Evolutionary conservation across 805 yeast genomes (phyloP), one percentile per base, ranked within the genome.

Genomic region (Pichia cephalocereana): DNA sequence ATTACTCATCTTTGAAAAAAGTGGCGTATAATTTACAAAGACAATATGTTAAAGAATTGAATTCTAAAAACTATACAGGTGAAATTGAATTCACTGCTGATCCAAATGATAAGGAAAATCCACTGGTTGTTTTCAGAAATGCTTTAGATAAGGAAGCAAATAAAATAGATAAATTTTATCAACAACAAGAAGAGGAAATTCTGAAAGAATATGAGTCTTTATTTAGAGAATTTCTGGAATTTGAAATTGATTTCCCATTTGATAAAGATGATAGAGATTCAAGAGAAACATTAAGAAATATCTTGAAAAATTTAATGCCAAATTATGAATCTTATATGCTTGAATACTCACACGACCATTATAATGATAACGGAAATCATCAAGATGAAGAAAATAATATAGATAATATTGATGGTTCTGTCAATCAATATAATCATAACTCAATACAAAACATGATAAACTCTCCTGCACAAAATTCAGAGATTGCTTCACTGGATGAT

Each of bases 1-100:
- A 95, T 47, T 91, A 91, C 66, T 85, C 96, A 1, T 82, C 86
- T 38, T 71, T 93, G 50, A 91, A 93, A 65, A 87, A 86, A 68
- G 74, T 86, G 40, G 85, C 90, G 30, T 91, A 90, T 64, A 72
- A 81, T 17, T 71, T 91, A 43, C 97, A 93, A 61, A 74, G 90
- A 58, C 88, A 85, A 37, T 52, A 62, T 43, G 63, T 61, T 7
- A 51, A 65, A 58, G 34, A 65, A 52, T 43, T 63, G 57, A 52
- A 55, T 15, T 50, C 50, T 32, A 46, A 53, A 17, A 49, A 47
- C 28, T 47, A 52, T 26, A 63, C 62, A 3, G 67, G 59, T 36
- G 50, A 55, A 28, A 58, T 59, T 23, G 59, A 61, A n/a, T 62
- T 67, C 36, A 49, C 57, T 8, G 55, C 65, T 10, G 55, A 63